Evolutionary conservation across 2,329 filamentous ascomycete genomes (phyloP).

Genomic region (Dothistroma pini): DNA sequence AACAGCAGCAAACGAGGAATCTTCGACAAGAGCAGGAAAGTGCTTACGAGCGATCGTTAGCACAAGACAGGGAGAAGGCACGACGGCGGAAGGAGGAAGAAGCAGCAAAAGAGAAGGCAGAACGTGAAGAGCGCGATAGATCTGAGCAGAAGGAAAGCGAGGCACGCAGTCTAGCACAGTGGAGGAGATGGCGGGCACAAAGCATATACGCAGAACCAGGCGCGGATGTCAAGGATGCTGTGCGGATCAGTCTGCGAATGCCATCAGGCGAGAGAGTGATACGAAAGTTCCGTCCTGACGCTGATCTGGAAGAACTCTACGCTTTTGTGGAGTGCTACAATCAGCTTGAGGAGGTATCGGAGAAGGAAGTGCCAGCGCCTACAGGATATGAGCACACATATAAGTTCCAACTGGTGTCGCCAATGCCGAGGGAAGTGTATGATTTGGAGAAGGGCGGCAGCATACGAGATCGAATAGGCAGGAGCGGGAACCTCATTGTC

Average conservation of each 20-base stretch:
- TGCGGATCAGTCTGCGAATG: slow-evolving; percentile 64
- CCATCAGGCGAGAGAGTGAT: slow-evolving; percentile 70
- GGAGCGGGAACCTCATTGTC: slow-evolving; percentile 84
- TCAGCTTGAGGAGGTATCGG: slow-evolving; percentile 46
- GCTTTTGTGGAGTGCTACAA: slow-evolving; percentile 94
- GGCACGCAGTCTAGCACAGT: slow-evolving; percentile 59
- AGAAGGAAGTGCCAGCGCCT: slow-evolving; percentile 51
- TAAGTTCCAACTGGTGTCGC: slow-evolving; percentile 77
- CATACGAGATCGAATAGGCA: slow-evolving; percentile 70
- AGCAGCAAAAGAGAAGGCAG: slow-evolving; percentile 56
- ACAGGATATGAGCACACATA: slow-evolving; percentile 75
- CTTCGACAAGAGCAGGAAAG: slow-evolving; percentile 86
- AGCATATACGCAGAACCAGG: slow-evolving; percentile 66
- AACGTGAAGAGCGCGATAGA: slow-evolving; percentile 62
- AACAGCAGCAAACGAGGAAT: slow-evolving; percentile 75
- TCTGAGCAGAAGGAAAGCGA: slow-evolving; percentile 59
- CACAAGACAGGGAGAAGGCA: slow-evolving; percentile 80
- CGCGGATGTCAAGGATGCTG: slow-evolving; percentile 60
- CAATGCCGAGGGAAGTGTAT: slow-evolving; percentile 80
- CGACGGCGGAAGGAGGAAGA: slow-evolving; percentile 73
- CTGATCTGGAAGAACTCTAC: slow-evolving; percentile 82
- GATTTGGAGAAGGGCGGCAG: slow-evolving; percentile 63
- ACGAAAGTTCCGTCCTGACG: slow-evolving; percentile 66
- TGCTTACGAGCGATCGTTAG: slow-evolving; percentile 88
- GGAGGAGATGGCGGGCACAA: slow-evolving; percentile 74